Base-by-base conservation (phyloP, 75 land plant genomes). In the Sequoia sempervirens region DNA sequence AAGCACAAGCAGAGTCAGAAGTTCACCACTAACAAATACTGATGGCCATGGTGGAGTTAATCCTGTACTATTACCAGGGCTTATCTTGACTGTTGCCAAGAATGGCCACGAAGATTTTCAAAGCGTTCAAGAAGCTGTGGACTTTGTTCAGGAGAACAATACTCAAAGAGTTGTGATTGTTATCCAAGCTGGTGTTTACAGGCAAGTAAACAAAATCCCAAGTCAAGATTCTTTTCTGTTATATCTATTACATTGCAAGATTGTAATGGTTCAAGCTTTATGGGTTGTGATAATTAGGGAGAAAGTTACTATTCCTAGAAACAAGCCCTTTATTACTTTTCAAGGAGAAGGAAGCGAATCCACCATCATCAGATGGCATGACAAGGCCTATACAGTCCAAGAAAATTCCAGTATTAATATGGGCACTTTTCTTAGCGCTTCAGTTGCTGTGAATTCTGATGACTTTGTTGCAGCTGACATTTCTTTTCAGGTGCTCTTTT, bases 61-160 rank as follows among this genome's bases (percentile, higher is more conserved):
- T 12, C 14, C 15, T 10, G 13, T 0, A 10, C 17, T 15, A 72
- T 15, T 12, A 11, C 74, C 74, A 72, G 15, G 32, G 74, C 36
- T 34, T 11, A 36, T 72, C 74, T 30, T 72, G 74, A 32, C 2
- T 12, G 74, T 72, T 30, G 74, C 37, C 37, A n/a, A 88, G 68
- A 64, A 47, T 34, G 86, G 86, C 15, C 32, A 32, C 0, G 87
- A 56, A 32, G 87, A 86, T 34, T 84, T 84, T 78, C 53, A 37
- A n/a, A 75, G 84, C 13, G 84, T 89, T 18, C 89, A 89, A 56
- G 89, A 52, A 66, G 90, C 90, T 26, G 85, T 89, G 18, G 86
- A 89, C 50, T 85, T 83, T 17, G 89, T 89, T 1, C 90, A 86
- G 38, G 74, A 68, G 82, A 82, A 81, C 66, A 89, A 89, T 68